phyloP scores from a whole-genome alignment of 768 basidiomycete species.

The Zangia roseola region DNA sequence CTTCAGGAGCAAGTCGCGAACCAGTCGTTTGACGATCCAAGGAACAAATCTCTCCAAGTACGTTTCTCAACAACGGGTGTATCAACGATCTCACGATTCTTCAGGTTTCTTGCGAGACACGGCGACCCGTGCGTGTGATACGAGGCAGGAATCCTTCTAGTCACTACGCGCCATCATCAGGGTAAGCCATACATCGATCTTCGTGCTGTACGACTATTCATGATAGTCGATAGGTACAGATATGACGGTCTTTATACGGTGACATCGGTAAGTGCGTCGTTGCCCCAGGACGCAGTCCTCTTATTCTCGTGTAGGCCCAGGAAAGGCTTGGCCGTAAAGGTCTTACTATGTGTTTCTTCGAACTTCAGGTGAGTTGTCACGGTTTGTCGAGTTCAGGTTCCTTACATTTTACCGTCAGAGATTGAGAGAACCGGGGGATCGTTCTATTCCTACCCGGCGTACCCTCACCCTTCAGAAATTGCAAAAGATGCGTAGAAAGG shows the following conservation, averaged over 20 bases:
- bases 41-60: conserved; percentile 23
- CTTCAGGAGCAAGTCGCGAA: conserved; percentile 20
- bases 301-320: conserved; percentile 16
- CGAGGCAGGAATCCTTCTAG: conserved; percentile 27
- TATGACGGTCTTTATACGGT: conserved; percentile 35
- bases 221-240: conserved; percentile 21
- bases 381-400: background rate
- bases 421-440: conserved; percentile 20
- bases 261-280: conserved; percentile 14
- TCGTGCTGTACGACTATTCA: background rate
- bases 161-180: conserved; percentile 19
- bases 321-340: conserved; percentile 19
- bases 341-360: conserved; percentile 30
- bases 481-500: conserved; percentile 7
- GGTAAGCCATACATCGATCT: conserved; percentile 15
- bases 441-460: conserved; percentile 21
- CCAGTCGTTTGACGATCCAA: conserved; percentile 23
- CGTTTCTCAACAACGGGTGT: background rate
- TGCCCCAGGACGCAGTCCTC: background rate
- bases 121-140: conserved; percentile 37
- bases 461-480: conserved; percentile 13
- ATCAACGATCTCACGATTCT: background rate
- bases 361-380: conserved; percentile 20
- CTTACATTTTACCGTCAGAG: conserved; percentile 18
- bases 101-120: conserved; percentile 31